Percentiles rank a stretch among this genome's conserved stretches.
phyloP scores from a whole-genome alignment of 129 eudicot species.

The Rutidosis leptorrhynchoides region DNA sequence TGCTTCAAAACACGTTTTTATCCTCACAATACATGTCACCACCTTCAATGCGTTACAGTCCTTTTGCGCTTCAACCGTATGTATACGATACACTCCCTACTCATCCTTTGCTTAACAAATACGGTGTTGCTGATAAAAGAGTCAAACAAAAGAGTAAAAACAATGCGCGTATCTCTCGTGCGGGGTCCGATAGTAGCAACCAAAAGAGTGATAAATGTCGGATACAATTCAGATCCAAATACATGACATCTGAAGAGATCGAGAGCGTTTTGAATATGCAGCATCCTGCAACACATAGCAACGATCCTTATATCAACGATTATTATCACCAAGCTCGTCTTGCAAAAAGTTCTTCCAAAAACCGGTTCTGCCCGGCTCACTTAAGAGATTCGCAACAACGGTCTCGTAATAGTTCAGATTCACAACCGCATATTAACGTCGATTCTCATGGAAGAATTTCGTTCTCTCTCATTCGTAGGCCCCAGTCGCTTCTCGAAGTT shows the following conservation, averaged over 20 bases:
- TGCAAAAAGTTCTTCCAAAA: slow-evolving; percentile 61
- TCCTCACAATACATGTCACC: slow-evolving; percentile 52
- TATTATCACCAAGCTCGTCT: slow-evolving; percentile 89
- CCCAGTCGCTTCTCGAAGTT: slow-evolving; percentile 71
- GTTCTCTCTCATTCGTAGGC: slow-evolving; percentile 77
- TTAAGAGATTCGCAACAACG: slow-evolving; percentile 56
- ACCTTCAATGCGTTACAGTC: slow-evolving; percentile 49
- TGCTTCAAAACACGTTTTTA: slow-evolving; percentile 53
- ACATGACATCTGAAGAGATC: slow-evolving; percentile 90
- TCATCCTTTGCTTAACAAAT: slow-evolving; percentile 51
- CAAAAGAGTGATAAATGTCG: slow-evolving; percentile 52
- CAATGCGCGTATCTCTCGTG: slow-evolving; percentile 52
- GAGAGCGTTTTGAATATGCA: slow-evolving; percentile 85
- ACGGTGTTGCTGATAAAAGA: slow-evolving; percentile 54
- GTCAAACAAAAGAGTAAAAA: slow-evolving; percentile 54
- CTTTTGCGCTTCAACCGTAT: slow-evolving; percentile 59
- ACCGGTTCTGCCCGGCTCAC: slow-evolving; percentile 69
- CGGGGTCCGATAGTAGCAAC: slow-evolving; percentile 59
- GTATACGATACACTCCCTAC: slow-evolving; percentile 50
- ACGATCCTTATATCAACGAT: slow-evolving; percentile 85
- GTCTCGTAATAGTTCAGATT: slow-evolving; percentile 59
- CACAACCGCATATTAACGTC: slow-evolving; percentile 66
- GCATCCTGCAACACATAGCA: slow-evolving; percentile 80
- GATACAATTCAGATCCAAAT: slow-evolving; percentile 70
- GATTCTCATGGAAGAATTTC: slow-evolving; percentile 85